A percentile compares a stretch with the other conserved stretches of the same genome.
These are phyloP conservation scores for Cyberlindnera veronae DNA, from an alignment of 805 yeast species.

Conservation along the genomic window DNA sequence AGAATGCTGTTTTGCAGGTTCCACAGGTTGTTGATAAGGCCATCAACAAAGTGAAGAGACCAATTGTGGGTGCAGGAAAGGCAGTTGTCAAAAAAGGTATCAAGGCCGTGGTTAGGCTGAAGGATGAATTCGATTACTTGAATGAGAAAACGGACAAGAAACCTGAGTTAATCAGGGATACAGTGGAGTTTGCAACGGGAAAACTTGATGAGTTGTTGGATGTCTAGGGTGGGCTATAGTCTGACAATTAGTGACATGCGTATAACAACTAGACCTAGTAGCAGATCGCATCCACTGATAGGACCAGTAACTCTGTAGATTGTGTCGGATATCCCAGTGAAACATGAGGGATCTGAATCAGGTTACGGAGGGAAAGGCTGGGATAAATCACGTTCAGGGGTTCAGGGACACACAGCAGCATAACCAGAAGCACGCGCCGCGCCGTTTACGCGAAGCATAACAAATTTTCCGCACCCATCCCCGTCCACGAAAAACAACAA, in stretches of 20 bases:
- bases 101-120: constrained; percentile 1
- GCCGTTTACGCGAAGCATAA: no score
- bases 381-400: no score
- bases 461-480: no score
- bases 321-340: no score
- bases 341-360: no score
- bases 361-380: no score
- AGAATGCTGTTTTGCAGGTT: constrained; percentile 1
- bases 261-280: no score
- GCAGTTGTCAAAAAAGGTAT: constrained; percentile 3
- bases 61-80: neutral
- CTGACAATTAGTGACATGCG: neutral
- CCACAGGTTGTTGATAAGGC: constrained; percentile 6
- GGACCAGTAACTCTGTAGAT: no score
- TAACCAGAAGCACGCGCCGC: no score
- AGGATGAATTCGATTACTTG: constrained; percentile 4
- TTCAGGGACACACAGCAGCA: no score
- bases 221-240: neutral
- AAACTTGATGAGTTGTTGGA: constrained; percentile 5
- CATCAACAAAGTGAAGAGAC: constrained; percentile 1
- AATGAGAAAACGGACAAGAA: constrained; percentile 6
- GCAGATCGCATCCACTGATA: no score
- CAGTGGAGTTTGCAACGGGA: constrained; percentile 3
- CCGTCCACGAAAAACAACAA: no score
- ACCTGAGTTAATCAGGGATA: constrained; percentile 5